phyloP scores from a whole-genome alignment of 106 monocot genomes.

The Acanthochlamys bracteata region DNA sequence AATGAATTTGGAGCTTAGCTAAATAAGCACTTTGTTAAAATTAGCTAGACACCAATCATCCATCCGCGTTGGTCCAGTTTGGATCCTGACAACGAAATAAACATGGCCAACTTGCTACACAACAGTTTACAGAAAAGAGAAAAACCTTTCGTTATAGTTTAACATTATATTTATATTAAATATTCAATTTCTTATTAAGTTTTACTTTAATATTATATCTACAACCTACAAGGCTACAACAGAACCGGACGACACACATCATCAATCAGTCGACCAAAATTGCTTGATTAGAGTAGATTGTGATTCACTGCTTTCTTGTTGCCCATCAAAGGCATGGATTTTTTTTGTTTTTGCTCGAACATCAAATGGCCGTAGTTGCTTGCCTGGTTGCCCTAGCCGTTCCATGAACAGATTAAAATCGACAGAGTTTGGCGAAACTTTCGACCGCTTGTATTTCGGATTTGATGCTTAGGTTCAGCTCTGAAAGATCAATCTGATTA shows the following conservation, averaged over 20 bases:
- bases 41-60: too few species aligned
- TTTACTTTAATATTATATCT: too few species aligned
- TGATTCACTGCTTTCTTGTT: conserved; percentile 89
- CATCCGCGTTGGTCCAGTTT: too few species aligned
- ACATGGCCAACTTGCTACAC: too few species aligned
- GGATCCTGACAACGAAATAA: too few species aligned
- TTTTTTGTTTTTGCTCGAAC: conserved; percentile 48
- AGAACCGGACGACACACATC: conserved; percentile 67
- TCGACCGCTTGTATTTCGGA: conserved; percentile 85
- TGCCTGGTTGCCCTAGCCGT: conserved; percentile 68
- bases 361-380: conserved; percentile 80
- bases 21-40: too few species aligned
- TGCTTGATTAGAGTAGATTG: conserved; percentile 86
- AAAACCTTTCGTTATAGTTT: too few species aligned
- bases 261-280: conserved; percentile 84
- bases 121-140: too few species aligned
- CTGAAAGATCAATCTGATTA: conserved; percentile 60
- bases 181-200: too few species aligned
- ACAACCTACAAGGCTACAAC: too few species aligned
- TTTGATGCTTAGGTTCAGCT: conserved; percentile 58
- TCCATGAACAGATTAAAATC: conserved; percentile 93
- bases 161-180: too few species aligned
- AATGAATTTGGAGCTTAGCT: too few species aligned
- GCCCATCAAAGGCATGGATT: conserved; percentile 82
- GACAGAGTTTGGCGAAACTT: conserved; percentile 64